A percentile compares a stretch with the other conserved stretches of the same genome.
These are phyloP conservation scores for Suillus sp. DNA, from an alignment of 768 basidiomycete species.

Conservation along the genomic window DNA sequence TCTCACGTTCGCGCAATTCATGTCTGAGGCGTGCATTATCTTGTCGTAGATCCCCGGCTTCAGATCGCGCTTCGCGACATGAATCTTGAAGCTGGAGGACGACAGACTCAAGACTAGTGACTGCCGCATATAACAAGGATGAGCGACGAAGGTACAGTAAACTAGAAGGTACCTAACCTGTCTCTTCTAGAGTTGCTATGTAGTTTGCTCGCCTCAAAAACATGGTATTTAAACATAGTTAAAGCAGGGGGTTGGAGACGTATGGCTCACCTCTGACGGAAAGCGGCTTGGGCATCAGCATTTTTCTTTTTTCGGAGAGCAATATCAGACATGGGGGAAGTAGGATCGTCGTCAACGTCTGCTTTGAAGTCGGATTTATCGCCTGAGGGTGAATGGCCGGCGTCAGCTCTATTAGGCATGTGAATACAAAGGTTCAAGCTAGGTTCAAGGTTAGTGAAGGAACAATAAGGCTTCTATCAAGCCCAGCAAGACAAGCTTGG, in stretches of 20 bases:
- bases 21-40: conserved; percentile 66
- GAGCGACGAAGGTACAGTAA: conserved; percentile 12
- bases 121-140: conserved; percentile 39
- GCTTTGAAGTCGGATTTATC: conserved; percentile 39
- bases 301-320: conserved; percentile 86
- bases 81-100: conserved; percentile 84
- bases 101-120: conserved; percentile 83
- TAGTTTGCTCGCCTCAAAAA: conserved; percentile 67
- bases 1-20: conserved; percentile 72
- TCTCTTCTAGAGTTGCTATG: conserved; percentile 85
- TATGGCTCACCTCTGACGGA: conserved; percentile 55
- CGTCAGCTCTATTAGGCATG: conserved; percentile 36
- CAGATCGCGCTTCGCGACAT: conserved; percentile 64
- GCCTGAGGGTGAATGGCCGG: conserved; percentile 35
- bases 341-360: conserved; percentile 38
- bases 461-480: conserved; percentile 26
- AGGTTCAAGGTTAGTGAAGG: conserved; percentile 43
- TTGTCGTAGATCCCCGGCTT: conserved; percentile 61
- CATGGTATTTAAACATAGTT: conserved; percentile 17
- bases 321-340: conserved; percentile 58
- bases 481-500: conserved; percentile 2
- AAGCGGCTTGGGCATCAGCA: conserved; percentile 86
- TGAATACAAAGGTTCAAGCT: conserved; percentile 15
- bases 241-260: background rate
- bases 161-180: conserved; percentile 43